phyloP scores from a whole-genome alignment of 176 grass and related monocot species.

The Carex pumila region DNA sequence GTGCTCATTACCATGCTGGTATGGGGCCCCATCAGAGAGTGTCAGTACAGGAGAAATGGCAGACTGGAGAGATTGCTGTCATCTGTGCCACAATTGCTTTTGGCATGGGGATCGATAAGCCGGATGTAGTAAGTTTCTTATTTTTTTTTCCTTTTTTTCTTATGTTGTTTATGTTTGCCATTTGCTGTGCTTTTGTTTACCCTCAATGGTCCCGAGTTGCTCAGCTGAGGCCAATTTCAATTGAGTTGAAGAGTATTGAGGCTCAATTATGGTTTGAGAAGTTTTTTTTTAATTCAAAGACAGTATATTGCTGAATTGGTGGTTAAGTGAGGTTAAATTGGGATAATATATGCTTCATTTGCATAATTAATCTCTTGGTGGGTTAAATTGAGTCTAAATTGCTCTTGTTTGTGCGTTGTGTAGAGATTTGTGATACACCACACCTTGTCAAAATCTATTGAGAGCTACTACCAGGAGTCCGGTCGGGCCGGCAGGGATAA shows the following conservation, averaged over 20 bases:
- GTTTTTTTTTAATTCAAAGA: neutral
- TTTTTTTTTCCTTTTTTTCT: neutral
- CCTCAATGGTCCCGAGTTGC: neutral
- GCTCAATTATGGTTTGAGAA: neutral
- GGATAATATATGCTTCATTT: neutral
- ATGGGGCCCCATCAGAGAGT: conserved; percentile 49
- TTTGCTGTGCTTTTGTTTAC: neutral
- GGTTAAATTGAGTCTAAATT: conserved; percentile 2
- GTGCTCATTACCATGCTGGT: conserved; percentile 75
- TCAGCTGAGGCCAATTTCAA: neutral
- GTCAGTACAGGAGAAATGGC: conserved; percentile 80
- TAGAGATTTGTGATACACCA: conserved; percentile 91
- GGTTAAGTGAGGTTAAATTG: neutral
- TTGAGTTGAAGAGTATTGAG: neutral
- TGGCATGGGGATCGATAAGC: conserved; percentile 95
- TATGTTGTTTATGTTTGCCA: neutral
- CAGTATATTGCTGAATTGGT: neutral
- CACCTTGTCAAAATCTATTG: conserved; percentile 87
- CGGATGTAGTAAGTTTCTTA: conserved; percentile 59
- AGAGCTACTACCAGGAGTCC: conserved; percentile 97
- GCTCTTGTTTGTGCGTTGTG: neutral
- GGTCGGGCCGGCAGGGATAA: conserved; percentile 75
- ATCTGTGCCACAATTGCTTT: conserved; percentile 93
- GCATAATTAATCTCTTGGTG: neutral
- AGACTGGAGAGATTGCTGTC: conserved; percentile 61